Percentiles rank a stretch among this genome's conserved stretches.
Conservation (phyloP, 2,329 filamentous ascomycete species). For the Calonectria naviculata region DNA sequence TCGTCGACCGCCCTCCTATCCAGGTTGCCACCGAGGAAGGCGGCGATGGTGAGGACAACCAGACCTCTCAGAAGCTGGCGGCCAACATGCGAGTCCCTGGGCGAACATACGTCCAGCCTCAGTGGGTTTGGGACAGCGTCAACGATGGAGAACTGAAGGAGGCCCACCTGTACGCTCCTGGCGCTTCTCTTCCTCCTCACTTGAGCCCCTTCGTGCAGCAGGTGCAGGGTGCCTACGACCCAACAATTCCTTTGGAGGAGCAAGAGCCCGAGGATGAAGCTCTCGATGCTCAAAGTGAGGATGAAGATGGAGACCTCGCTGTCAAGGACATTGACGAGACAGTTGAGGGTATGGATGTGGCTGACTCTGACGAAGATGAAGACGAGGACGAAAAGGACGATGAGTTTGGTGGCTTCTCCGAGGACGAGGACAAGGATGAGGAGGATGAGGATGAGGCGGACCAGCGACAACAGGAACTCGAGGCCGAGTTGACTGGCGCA, state of each 20-base stretch:
- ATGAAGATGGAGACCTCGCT: constrained; percentile 46
- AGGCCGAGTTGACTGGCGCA: constrained; percentile 87
- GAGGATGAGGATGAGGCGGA: constrained; percentile 71
- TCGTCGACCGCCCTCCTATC: constrained; percentile 89
- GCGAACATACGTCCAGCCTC: constrained; percentile 92
- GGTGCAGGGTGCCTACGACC: constrained; percentile 90
- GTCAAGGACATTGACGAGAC: constrained; percentile 53
- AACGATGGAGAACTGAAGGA: constrained; percentile 92
- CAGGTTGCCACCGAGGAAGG: constrained; percentile 65
- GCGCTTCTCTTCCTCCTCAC: constrained; percentile 90
- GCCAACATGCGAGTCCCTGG: constrained; percentile 85
- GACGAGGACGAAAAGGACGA: constrained; percentile 61
- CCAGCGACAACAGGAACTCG: constrained; percentile 88
- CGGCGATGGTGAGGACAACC: constrained; percentile 67
- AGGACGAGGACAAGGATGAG: constrained; percentile 54
- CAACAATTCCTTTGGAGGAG: constrained; percentile 84
- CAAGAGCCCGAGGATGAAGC: constrained; percentile 91
- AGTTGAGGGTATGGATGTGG: constrained; percentile 62
- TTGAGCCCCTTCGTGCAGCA: constrained; percentile 95
- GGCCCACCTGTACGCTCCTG: constrained; percentile 89
- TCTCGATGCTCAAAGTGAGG: constrained; percentile 73
- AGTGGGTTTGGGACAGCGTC: constrained; percentile 98
- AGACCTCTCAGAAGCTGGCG: constrained; percentile 68
- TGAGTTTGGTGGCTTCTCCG: constrained; percentile 61
- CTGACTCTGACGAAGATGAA: constrained; percentile 58